A percentile compares a stretch with the other conserved stretches of the same genome.
These are phyloP conservation scores for Phoma sp. DNA, from an alignment of 2,329 filamentous ascomycete species.

Conservation along the genomic window DNA sequence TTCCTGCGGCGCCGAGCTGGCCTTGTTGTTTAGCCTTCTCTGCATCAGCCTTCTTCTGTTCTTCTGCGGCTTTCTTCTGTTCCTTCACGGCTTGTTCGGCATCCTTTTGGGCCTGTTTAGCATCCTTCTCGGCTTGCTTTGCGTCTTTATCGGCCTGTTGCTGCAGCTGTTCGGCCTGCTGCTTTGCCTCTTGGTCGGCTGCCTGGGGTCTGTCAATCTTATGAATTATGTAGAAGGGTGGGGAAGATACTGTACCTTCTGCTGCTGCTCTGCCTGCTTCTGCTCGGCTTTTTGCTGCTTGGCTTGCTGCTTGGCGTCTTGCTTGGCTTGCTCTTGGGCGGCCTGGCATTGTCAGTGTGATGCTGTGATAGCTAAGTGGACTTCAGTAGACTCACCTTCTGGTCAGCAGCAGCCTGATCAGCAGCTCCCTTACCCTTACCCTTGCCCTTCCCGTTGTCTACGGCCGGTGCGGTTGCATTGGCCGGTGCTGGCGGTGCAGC, in stretches of 20 bases:
- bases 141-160: constrained; percentile 8
- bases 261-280: constrained; percentile 1
- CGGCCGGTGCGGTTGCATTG: constrained; percentile 1
- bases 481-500: not conserved
- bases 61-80: constrained; percentile 8
- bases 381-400: not conserved
- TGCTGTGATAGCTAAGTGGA: not conserved
- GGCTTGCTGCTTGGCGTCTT: constrained; percentile 1
- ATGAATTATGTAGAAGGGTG: not conserved
- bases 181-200: not conserved
- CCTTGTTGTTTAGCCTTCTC: constrained; percentile 10
- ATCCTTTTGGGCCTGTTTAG: constrained; percentile 12
- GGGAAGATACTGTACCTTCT: not conserved
- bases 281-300: not conserved
- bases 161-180: not conserved
- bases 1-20: constrained; percentile 6
- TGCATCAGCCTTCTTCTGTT: constrained; percentile 9
- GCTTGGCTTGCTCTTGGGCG: constrained; percentile 1
- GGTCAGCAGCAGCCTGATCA: not conserved
- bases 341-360: not conserved
- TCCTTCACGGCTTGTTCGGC: constrained; percentile 9
- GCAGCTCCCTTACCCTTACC: constrained; percentile 18
- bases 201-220: not conserved
- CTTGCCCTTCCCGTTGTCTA: constrained; percentile 10
- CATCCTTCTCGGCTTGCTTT: constrained; percentile 11